Percentiles rank a stretch among this genome's conserved stretches.
Evolutionary conservation across 495 filamentous ascomycete species (phyloP).

Genomic region (Penicillium antarcticum): DNA sequence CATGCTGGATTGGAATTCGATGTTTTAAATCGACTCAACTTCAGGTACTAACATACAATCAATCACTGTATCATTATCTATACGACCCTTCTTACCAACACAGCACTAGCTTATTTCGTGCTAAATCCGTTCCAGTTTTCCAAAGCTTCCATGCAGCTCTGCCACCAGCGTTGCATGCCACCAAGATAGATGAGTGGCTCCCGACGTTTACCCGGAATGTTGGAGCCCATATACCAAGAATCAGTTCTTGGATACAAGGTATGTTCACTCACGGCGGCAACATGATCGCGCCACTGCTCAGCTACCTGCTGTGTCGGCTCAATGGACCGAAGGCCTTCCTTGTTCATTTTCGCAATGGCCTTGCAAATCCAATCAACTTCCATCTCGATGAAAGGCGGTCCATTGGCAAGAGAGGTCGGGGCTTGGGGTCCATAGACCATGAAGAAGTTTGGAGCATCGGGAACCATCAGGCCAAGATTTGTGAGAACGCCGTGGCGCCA

Average conservation of each 20-base stretch:
- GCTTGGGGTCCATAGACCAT: slow-evolving; percentile 48
- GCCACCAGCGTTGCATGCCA: slow-evolving; percentile 32
- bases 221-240: slow-evolving; percentile 44
- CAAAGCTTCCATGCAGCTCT: slow-evolving; percentile 13
- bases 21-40: not conserved
- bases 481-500: slow-evolving; percentile 50
- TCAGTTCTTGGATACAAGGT: slow-evolving; percentile 30
- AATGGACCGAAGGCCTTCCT: slow-evolving; percentile 32
- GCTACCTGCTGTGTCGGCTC: slow-evolving; percentile 35
- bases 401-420: slow-evolving; percentile 49
- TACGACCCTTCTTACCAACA: not conserved
- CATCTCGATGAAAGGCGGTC: slow-evolving; percentile 48
- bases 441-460: slow-evolving; percentile 53
- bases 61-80: no score
- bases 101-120: not conserved
- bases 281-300: slow-evolving; percentile 35
- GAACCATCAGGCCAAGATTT: slow-evolving; percentile 45
- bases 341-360: slow-evolving; percentile 37
- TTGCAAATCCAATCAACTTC: slow-evolving; percentile 53
- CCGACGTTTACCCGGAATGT: slow-evolving; percentile 42
- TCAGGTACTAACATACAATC: no score
- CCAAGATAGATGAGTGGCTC: slow-evolving; percentile 39
- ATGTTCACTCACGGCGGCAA: slow-evolving; percentile 20
- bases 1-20: no score
- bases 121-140: slow-evolving; percentile 16